These are phyloP conservation scores for Trichoderma cornu-damae DNA, from an alignment of 2,329 filamentous ascomycete species.

Conservation along the genomic window DNA sequence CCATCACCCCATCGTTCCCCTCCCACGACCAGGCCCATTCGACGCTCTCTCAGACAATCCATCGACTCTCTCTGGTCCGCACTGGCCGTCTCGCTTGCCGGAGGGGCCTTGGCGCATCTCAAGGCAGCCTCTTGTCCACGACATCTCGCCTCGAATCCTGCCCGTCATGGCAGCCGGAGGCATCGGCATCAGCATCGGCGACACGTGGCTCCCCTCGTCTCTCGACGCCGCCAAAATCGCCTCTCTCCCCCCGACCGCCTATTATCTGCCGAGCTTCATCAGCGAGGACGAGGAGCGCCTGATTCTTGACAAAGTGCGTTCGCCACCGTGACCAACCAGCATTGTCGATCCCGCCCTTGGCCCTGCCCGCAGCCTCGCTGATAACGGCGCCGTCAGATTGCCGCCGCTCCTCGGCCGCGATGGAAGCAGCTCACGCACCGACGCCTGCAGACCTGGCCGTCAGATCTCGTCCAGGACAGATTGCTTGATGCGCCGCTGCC, in stretches of 20 bases:
- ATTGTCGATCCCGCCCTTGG: not conserved
- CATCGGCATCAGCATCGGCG: constrained; percentile 6
- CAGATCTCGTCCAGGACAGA: constrained; percentile 70
- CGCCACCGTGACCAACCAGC: not conserved
- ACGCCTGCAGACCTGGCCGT: constrained; percentile 86
- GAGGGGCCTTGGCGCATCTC: not conserved
- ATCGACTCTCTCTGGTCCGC: not conserved
- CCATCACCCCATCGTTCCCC: constrained; percentile 3
- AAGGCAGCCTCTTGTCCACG: not conserved
- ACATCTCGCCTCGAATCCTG: not conserved
- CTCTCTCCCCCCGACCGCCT: constrained; percentile 59
- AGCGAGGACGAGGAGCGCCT: constrained; percentile 64
- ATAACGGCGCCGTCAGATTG: constrained; percentile 40
- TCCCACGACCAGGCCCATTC: constrained; percentile 4
- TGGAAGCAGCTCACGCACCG: constrained; percentile 90
- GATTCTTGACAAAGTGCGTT: constrained; percentile 63
- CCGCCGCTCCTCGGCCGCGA: constrained; percentile 62
- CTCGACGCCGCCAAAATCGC: constrained; percentile 50
- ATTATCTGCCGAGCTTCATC: constrained; percentile 85
- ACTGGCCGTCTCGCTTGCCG: not conserved
- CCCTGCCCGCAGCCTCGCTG: constrained; percentile 1
- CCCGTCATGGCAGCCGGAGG: constrained; percentile 12
- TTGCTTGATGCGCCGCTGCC: constrained; percentile 72
- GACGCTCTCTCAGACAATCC: not conserved
- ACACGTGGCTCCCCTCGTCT: constrained; percentile 38